These are phyloP conservation scores for Hagleromyces aurorensis DNA, from an alignment of 805 yeast species.

Conservation along the genomic window DNA sequence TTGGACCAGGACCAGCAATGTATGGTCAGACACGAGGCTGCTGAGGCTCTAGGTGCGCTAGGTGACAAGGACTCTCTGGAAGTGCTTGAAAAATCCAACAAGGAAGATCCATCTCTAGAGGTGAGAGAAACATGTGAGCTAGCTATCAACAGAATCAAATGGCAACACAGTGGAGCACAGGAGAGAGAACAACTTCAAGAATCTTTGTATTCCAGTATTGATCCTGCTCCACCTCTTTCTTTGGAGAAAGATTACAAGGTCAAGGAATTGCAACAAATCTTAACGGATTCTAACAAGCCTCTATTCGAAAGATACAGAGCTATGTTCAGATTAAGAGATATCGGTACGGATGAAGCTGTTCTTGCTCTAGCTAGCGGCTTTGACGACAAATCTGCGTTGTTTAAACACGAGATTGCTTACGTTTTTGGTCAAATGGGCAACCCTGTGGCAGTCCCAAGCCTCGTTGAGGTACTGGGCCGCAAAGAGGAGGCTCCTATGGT, in stretches of 20 bases:
- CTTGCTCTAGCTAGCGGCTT: constrained; percentile 87
- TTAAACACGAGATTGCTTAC: constrained; percentile 96
- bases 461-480: constrained; percentile 73
- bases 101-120: constrained; percentile 74
- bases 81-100: constrained; percentile 52
- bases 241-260: constrained; percentile 50
- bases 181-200: constrained; percentile 63
- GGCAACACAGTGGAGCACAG: constrained; percentile 57
- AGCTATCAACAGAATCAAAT: constrained; percentile 88
- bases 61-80: constrained; percentile 71
- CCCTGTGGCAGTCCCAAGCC: constrained; percentile 84
- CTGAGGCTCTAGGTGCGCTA: constrained; percentile 96
- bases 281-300: constrained; percentile 71
- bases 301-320: constrained; percentile 95
- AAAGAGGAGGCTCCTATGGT: constrained; percentile 93
- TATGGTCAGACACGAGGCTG: constrained; percentile 99
- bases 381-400: constrained; percentile 82
- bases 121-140: constrained; percentile 96
- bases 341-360: constrained; percentile 89
- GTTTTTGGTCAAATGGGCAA: constrained; percentile 96
- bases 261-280: constrained; percentile 52
- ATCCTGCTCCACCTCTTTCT: constrained; percentile 98
- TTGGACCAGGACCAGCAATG: constrained; percentile 63
- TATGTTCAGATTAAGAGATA: constrained; percentile 94
- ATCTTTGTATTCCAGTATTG: constrained; percentile 79